Evolutionary conservation across 495 filamentous ascomycete genomes (phyloP).

Genomic region (Podospora pseudocomata): DNA sequence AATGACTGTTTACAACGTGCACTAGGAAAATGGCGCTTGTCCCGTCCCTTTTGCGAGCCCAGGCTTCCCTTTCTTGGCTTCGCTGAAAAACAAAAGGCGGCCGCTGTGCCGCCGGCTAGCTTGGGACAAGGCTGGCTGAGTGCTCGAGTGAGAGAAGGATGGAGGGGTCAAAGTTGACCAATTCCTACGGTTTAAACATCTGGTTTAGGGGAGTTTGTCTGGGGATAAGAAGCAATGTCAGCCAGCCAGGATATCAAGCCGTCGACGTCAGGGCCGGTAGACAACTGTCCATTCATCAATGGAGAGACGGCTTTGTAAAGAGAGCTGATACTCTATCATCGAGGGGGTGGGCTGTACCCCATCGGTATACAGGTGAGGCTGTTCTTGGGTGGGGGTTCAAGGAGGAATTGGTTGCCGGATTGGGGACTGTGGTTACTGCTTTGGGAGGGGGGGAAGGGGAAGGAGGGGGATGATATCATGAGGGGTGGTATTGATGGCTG

Average conservation of each 20-base stretch:
- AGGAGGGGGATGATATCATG: neutral
- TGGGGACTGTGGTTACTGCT: neutral
- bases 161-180: neutral
- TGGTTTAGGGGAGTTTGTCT: neutral
- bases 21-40: constrained; percentile 1
- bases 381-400: neutral
- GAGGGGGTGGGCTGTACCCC: neutral
- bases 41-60: neutral
- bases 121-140: neutral
- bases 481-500: neutral
- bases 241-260: neutral
- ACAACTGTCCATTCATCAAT: neutral
- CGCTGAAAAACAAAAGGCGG: neutral
- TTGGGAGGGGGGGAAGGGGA: neutral
- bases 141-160: neutral
- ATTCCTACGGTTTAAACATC: neutral
- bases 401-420: neutral
- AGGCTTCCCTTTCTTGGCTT: neutral
- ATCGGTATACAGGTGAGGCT: neutral
- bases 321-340: neutral
- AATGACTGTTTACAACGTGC: neutral
- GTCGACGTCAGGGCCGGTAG: neutral
- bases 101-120: neutral
- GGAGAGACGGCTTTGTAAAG: neutral
- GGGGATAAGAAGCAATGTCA: neutral